A percentile compares a stretch with the other conserved stretches of the same genome.
phyloP scores from a whole-genome alignment of 257 asterid species.

The Nyctanthes arbortristis region DNA sequence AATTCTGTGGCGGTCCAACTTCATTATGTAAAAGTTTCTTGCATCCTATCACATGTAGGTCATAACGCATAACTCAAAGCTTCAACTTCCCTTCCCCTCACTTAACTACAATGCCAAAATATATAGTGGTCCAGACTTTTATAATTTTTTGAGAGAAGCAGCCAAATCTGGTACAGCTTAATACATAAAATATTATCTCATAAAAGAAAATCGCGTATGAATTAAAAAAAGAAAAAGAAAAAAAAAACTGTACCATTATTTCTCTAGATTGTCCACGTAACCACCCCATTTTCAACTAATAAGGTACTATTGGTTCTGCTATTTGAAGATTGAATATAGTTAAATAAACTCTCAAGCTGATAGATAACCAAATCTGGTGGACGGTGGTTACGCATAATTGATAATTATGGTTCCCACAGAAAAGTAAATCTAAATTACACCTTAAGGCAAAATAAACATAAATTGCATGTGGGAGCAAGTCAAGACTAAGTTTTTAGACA shows the following conservation, averaged over 20 bases:
- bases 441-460: no score
- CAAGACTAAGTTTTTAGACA: no score
- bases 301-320: not conserved
- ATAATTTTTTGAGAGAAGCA: conserved; percentile 13
- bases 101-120: conserved; percentile 17
- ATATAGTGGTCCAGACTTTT: not conserved
- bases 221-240: not conserved
- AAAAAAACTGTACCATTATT: no score
- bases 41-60: conserved; percentile 12
- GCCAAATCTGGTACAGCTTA: conserved; percentile 1
- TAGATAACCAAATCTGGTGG: no score
- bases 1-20: conserved; percentile 33
- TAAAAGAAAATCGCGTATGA: no score
- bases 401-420: no score
- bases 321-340: not conserved
- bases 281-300: not conserved
- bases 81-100: conserved; percentile 22
- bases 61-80: conserved; percentile 18
- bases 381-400: no score
- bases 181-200: conserved; percentile 16
- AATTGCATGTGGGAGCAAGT: no score
- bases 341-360: no score
- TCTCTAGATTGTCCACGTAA: not conserved
- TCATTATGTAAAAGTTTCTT: conserved; percentile 14
- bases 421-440: no score